Percentiles rank a stretch among this genome's conserved stretches.
phyloP scores from a whole-genome alignment of 2,329 filamentous ascomycete species.

The Pseudogymnoascus sp. region DNA sequence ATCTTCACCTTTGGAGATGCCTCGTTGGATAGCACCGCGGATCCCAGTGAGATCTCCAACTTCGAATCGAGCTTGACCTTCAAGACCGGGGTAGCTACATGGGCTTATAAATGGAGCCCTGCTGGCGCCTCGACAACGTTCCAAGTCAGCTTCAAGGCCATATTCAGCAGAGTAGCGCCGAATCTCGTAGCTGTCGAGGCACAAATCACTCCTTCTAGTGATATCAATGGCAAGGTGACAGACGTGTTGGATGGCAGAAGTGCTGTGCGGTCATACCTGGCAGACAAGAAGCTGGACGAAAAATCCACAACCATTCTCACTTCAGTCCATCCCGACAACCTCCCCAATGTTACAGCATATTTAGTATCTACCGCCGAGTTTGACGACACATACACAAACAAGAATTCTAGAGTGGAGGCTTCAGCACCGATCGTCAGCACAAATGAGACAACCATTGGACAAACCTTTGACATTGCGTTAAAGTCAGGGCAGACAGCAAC shows the following conservation, averaged over 20 bases:
- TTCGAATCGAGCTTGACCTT: slow-evolving; percentile 56
- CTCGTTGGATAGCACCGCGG: slow-evolving; percentile 52
- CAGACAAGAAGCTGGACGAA: slow-evolving; percentile 45
- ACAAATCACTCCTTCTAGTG: slow-evolving; percentile 45
- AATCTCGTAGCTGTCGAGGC: slow-evolving; percentile 42
- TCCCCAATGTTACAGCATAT: slow-evolving; percentile 55
- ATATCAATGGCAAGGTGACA: slow-evolving; percentile 49
- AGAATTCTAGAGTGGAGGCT: slow-evolving; percentile 23
- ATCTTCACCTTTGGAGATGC: slow-evolving; percentile 46
- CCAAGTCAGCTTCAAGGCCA: slow-evolving; percentile 49
- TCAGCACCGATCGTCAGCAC: slow-evolving; percentile 37
- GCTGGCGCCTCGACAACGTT: slow-evolving; percentile 37
- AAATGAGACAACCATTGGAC: slow-evolving; percentile 57
- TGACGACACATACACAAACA: slow-evolving; percentile 29
- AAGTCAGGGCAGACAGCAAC: slow-evolving; percentile 43
- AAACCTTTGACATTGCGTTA: slow-evolving; percentile 46
- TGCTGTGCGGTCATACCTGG: slow-evolving; percentile 55
- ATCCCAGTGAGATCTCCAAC: slow-evolving; percentile 47
- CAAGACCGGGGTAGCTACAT: slow-evolving; percentile 52
- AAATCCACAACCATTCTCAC: slow-evolving; percentile 49
- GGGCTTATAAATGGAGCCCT: slow-evolving; percentile 60
- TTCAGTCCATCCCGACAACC: slow-evolving; percentile 53
- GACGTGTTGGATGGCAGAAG: slow-evolving; percentile 61
- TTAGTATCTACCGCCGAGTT: slow-evolving; percentile 41
- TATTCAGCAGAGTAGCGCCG: slow-evolving; percentile 38